Evolutionary conservation across 345 rosid genomes (phyloP).

Genomic region (Citrus inodora): DNA sequence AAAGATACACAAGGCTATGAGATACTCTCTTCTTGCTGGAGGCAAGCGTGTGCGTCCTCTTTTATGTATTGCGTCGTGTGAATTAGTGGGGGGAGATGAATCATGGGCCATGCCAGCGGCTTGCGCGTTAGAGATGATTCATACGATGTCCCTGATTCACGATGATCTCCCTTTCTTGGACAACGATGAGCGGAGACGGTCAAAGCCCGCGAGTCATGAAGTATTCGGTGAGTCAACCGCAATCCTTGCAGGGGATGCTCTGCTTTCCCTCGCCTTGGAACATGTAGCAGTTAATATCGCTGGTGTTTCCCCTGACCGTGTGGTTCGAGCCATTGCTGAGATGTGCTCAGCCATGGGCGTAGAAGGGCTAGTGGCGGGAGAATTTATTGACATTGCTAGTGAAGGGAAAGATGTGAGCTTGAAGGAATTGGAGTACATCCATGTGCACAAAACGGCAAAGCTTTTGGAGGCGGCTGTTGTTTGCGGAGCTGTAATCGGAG

Average conservation of each 20-base stretch:
- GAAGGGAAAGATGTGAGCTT: slow-evolving; percentile 39
- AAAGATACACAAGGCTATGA: slow-evolving; percentile 62
- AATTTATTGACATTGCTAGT: slow-evolving; percentile 44
- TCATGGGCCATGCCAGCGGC: slow-evolving; percentile 49
- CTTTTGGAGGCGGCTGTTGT: slow-evolving; percentile 39
- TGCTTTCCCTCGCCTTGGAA: slow-evolving; percentile 53
- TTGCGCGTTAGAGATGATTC: slow-evolving; percentile 74
- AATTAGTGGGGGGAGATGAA: slow-evolving; percentile 54
- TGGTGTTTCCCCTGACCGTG: slow-evolving; percentile 27
- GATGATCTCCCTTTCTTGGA: slow-evolving; percentile 82
- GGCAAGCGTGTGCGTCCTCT: slow-evolving; percentile 70
- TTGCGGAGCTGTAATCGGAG: slow-evolving; percentile 38
- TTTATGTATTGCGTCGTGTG: slow-evolving; percentile 62
- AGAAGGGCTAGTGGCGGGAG: slow-evolving; percentile 54
- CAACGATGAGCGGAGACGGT: slow-evolving; percentile 58
- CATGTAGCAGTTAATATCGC: slow-evolving; percentile 35
- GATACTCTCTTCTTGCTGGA: slow-evolving; percentile 59
- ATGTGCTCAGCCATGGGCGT: slow-evolving; percentile 44
- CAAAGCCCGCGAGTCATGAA: slow-evolving; percentile 57
- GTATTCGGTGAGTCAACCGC: slow-evolving; percentile 54
- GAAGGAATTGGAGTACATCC: slow-evolving; percentile 33
- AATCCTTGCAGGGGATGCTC: slow-evolving; percentile 59
- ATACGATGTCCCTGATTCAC: slow-evolving; percentile 62
- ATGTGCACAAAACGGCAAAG: slow-evolving; percentile 36
- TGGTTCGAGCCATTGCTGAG: slow-evolving; percentile 42